A percentile compares a stretch with the other conserved stretches of the same genome.
Conservation (phyloP, 1,284 basidiomycete genomes). For the Puccinia coronata region DNA sequence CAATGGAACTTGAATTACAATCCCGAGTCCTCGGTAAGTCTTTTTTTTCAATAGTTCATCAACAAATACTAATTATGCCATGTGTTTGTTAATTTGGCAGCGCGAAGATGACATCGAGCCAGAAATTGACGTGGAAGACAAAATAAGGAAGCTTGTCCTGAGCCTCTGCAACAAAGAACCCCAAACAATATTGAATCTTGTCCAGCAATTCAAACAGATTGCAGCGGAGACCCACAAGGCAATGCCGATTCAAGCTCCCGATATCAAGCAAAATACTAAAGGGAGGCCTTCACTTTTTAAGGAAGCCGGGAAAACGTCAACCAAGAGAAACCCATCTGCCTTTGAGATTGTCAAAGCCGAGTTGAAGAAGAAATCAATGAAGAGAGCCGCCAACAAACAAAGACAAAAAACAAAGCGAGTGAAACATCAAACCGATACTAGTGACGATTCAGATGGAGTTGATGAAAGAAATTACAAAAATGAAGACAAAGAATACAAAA, state of each 20-base stretch:
- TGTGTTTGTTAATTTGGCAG: background rate
- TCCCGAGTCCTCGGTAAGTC: too few species aligned
- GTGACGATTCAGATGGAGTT: too few species aligned
- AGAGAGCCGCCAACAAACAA: background rate
- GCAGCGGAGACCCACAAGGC: background rate
- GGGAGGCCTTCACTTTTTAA: background rate
- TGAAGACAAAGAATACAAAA: too few species aligned
- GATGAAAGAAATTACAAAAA: too few species aligned
- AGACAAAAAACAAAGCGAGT: background rate
- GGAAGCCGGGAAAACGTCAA: background rate
- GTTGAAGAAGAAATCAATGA: background rate
- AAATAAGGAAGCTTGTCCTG: background rate
- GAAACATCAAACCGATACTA: background rate
- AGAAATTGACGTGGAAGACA: background rate
- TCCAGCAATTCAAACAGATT: background rate
- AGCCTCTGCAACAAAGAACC: background rate
- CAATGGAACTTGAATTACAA: conserved; percentile 9
- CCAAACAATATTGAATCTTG: background rate
- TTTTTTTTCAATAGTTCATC: background rate
- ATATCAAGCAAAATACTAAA: background rate
- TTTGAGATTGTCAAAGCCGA: background rate
- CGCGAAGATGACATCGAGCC: background rate
- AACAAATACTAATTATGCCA: background rate
- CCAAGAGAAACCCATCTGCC: background rate
- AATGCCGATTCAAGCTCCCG: background rate